Evolutionary conservation across 352 stramenopile species (phyloP).

Genomic region (Phytophthora megakarya): DNA sequence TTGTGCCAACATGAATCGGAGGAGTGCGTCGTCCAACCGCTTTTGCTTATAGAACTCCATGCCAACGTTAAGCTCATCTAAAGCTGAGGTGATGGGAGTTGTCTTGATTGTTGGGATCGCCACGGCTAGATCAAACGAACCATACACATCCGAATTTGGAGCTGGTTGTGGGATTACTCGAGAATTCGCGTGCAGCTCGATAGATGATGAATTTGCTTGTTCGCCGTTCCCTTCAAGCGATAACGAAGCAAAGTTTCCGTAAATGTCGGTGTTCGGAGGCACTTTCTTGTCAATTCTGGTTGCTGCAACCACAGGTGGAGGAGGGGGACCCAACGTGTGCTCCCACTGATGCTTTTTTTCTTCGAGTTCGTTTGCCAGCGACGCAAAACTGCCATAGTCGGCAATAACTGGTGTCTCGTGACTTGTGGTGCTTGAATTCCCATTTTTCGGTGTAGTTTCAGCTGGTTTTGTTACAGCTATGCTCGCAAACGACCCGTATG

Average conservation of each 20-base stretch:
- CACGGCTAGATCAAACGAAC: constrained; percentile 24
- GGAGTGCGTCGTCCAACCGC: constrained; percentile 60
- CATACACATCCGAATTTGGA: constrained; percentile 33
- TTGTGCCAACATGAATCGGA: constrained; percentile 68
- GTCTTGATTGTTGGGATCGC: constrained; percentile 6
- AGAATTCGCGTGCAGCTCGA: neutral
- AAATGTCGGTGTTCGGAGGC: constrained; percentile 21
- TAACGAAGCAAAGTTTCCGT: constrained; percentile 45
- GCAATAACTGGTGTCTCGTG: neutral
- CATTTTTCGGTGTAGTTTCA: neutral
- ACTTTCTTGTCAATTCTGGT: constrained; percentile 4
- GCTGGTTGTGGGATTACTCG: constrained; percentile 2
- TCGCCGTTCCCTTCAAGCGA: constrained; percentile 9
- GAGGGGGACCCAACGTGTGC: constrained; percentile 28
- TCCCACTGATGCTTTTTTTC: constrained; percentile 23
- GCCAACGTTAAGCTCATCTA: constrained; percentile 73
- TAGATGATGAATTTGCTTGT: neutral
- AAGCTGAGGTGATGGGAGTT: constrained; percentile 40
- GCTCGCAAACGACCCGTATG: constrained; percentile 40
- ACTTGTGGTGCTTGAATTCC: neutral
- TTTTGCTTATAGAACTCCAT: constrained; percentile 84
- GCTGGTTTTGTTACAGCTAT: constrained; percentile 30
- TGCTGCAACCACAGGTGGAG: constrained; percentile 14
- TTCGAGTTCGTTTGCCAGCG: constrained; percentile 16
- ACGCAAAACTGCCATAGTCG: constrained; percentile 37